These are phyloP conservation scores for Wickerhamomyces strasburgensis DNA, from an alignment of 805 yeast genomes.

Conservation along the genomic window DNA sequence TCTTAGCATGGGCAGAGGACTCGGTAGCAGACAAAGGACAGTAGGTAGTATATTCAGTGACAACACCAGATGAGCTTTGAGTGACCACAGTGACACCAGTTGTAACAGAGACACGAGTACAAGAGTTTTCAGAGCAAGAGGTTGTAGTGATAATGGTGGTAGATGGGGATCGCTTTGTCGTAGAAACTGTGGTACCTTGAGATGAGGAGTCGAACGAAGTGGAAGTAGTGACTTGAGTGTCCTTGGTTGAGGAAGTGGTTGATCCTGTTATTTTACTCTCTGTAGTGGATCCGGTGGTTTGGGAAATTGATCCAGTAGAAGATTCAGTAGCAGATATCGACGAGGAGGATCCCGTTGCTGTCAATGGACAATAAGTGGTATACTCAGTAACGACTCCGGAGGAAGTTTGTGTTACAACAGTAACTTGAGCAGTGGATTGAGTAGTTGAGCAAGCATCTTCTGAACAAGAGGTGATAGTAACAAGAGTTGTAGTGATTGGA, in stretches of 20 bases:
- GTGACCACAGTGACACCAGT: conserved; percentile 24
- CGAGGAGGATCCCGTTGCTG: too few relatives aligned
- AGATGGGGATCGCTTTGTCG: conserved; percentile 1
- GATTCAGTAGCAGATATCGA: conserved; percentile 1
- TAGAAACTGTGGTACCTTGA: too few relatives aligned
- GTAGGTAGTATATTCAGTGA: conserved; percentile 17
- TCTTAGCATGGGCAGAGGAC: neutral
- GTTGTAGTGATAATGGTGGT: conserved; percentile 23
- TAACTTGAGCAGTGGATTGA: conserved; percentile 22
- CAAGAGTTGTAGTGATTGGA: conserved; percentile 6
- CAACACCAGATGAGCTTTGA: conserved; percentile 27
- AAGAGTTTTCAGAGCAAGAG: conserved; percentile 13
- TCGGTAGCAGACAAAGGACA: conserved; percentile 11
- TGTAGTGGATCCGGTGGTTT: too few relatives aligned
- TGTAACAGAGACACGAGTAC: conserved; percentile 5
- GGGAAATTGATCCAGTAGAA: conserved; percentile 1
- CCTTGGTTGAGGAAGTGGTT: too few relatives aligned
- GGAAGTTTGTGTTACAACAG: conserved; percentile 31
- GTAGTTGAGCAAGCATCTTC: conserved; percentile 7
- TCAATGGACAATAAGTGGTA: conserved; percentile 38
- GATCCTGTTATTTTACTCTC: too few relatives aligned
- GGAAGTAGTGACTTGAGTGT: too few relatives aligned
- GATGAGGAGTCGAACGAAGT: neutral
- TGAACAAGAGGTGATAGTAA: conserved; percentile 18
- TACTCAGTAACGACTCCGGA: conserved; percentile 29